Evolutionary conservation across 2,329 filamentous ascomycete species (phyloP), one percentile per base, ranked within the genome.

Genomic region (Madurella fahalii): DNA sequence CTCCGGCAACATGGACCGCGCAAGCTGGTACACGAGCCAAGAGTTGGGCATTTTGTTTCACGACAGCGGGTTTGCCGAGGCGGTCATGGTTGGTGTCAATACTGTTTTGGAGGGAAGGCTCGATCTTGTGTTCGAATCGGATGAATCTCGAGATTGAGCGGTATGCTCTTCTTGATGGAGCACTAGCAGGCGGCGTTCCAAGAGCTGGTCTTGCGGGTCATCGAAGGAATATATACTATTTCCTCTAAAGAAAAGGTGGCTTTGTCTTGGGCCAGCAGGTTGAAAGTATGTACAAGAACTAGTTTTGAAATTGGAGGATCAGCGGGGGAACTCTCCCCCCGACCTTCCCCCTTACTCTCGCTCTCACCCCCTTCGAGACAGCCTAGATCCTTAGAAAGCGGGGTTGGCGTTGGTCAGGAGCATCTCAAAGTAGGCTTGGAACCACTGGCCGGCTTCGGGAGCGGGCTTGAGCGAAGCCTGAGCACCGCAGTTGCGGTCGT

Each of bases 11-110:
- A 83, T 92, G 77, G 90, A 95, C 70, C 80, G 89, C 1, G 89
- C 90, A 8, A 92, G 87, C 66, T 94, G 88, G 87, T 92, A 83
- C 70, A 94, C 90, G 5, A 92, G 87, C 68, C 90, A 94, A 70
- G 90, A 95, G 71, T 73, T 94, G 18, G 89, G 89, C 1, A 74
- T 94, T 31, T 64, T 84, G 40, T 78, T 84, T 52, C 71, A 78
- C 43, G 71, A 69, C 32, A 50, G 40, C 1, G 61, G 61, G 0
- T 65, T 77, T 43, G 71, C 70, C 4, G 56, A 43, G 1, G 48
- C 52, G 3, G 61, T 76, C 20, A 65, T 63, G 48, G 56, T 61
- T 1, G 63, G 64, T 1, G 67, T 74, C 32, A 61, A 66, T 2
- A 56, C 59, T n/a, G 68, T 67, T 4, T 58, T 76, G 30, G 60